phyloP scores from a whole-genome alignment of 2,329 filamentous ascomycete species.

The Hypoxylon sp. region DNA sequence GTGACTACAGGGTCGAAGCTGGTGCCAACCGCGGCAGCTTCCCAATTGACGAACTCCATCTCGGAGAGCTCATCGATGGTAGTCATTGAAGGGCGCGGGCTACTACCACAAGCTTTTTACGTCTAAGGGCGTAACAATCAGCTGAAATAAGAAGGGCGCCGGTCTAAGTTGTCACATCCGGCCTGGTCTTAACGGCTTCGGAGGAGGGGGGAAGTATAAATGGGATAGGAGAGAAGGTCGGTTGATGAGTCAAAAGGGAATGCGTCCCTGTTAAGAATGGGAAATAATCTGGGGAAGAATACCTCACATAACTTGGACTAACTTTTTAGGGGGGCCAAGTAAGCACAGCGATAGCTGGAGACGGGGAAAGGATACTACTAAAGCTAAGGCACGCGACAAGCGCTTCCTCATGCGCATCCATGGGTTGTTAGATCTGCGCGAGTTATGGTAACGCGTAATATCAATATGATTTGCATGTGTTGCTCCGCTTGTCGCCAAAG shows the following conservation, averaged over 20 bases:
- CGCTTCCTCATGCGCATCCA: neutral
- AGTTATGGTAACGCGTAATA: slow-evolving; percentile 28
- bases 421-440: slow-evolving; percentile 21
- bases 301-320: slow-evolving; percentile 22
- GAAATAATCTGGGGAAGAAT: slow-evolving; percentile 34
- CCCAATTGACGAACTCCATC: slow-evolving; percentile 72
- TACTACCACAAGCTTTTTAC: slow-evolving; percentile 27
- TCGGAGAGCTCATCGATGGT: slow-evolving; percentile 71
- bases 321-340: slow-evolving; percentile 28
- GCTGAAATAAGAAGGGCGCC: slow-evolving; percentile 32
- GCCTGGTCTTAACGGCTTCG: slow-evolving; percentile 12
- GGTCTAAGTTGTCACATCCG: slow-evolving; percentile 25
- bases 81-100: slow-evolving; percentile 51
- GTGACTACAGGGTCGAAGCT: slow-evolving; percentile 54
- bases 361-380: slow-evolving; percentile 14
- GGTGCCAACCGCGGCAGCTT: slow-evolving; percentile 59
- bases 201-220: slow-evolving; percentile 24
- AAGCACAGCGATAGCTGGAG: slow-evolving; percentile 22
- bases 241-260: slow-evolving; percentile 28
- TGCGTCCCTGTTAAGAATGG: slow-evolving; percentile 35
- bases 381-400: slow-evolving; percentile 39
- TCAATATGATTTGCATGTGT: slow-evolving; percentile 27
- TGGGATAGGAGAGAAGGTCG: slow-evolving; percentile 22
- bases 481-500: slow-evolving; percentile 41
- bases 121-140: slow-evolving; percentile 28